Base-by-base conservation (phyloP, 495 filamentous ascomycete genomes). In the Cercophora newfieldiana region DNA sequence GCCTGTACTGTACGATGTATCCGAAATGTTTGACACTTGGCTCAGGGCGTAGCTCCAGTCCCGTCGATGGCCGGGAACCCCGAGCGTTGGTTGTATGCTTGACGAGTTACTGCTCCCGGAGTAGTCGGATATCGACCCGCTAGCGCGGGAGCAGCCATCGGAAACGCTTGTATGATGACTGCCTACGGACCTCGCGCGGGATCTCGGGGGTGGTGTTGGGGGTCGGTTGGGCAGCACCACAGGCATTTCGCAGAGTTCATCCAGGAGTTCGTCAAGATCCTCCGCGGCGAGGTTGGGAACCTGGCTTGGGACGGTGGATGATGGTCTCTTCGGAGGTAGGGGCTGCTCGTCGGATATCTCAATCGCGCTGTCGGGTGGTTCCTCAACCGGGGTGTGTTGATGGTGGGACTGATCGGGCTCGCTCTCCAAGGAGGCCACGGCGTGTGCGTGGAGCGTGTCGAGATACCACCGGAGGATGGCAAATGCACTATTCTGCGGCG, bases 351-450 rank as follows among this genome's bases (percentile, higher is more conserved):
- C 66, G 47, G 65, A 72, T 25, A 80, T 60, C 37, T 80, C 80
- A 33, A 82, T 79, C 22, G 78, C 80, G 66, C 75, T 80, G 55
- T 82, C 80, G 4, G 80, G 78, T 14, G 72, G 71, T 25, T 78
- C 73, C n/a, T 72, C 76, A 22, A 74, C 77, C 18, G 62, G 74
- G 70, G 48, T 37, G 28, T n/a, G 8, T n/a, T 44, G 61, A 31
- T 25, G 66, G 12, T 57, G 64, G 7, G 48, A n/a, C 16, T 59
- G n/a, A 26, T 65, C 65, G 26, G 70, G 56, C 33, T 66, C 69
- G 29, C 64, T 48, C 47, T 71, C 67, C 1, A 64, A n/a, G 8
- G 63, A 63, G 12, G 71, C 61, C 14, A 74, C 68, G 19, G 77
- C 75, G 54, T 76, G 69, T 5, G 58, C 62, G 29, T 75, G 71